These are phyloP conservation scores for Glycine tomentella DNA, from an alignment of 306 rosid genomes.

Conservation along the genomic window DNA sequence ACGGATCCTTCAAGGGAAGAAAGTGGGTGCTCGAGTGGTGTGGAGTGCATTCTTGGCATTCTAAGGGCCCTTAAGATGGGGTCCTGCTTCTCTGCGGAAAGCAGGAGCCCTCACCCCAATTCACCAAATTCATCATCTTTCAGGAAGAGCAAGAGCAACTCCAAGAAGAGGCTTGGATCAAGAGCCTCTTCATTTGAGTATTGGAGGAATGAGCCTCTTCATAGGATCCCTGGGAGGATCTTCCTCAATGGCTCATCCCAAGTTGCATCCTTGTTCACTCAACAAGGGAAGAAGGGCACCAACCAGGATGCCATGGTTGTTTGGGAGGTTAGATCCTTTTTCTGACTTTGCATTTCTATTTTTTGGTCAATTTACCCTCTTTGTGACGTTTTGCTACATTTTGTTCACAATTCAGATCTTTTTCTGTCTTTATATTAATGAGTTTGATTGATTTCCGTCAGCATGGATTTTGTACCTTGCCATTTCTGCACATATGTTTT, in stretches of 20 bases:
- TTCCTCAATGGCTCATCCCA: slow-evolving; percentile 78
- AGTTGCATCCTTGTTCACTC: slow-evolving; percentile 82
- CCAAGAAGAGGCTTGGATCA: slow-evolving; percentile 59
- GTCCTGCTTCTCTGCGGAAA: slow-evolving; percentile 98
- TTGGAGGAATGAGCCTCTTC: slow-evolving; percentile 77
- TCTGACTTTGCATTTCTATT: neutral
- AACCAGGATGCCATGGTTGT: slow-evolving; percentile 99
- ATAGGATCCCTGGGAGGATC: slow-evolving; percentile 77
- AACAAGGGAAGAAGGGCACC: slow-evolving; percentile 96
- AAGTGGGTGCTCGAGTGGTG: slow-evolving; percentile 64
- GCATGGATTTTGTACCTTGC: neutral
- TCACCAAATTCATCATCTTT: slow-evolving; percentile 60
- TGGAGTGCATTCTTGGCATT: slow-evolving; percentile 89
- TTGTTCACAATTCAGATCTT: slow-evolving; percentile 42
- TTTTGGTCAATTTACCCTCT: neutral
- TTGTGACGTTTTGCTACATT: slow-evolving; percentile 11
- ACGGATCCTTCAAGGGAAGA: slow-evolving; percentile 77
- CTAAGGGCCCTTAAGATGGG: slow-evolving; percentile 99
- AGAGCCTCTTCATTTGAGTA: slow-evolving; percentile 72
- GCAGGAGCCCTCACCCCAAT: slow-evolving; percentile 86
- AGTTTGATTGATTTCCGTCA: slow-evolving; percentile 28
- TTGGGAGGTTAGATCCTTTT: slow-evolving; percentile 84
- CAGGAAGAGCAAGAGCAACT: slow-evolving; percentile 55
- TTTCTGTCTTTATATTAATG: slow-evolving; percentile 11
- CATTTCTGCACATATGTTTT: slow-evolving; percentile 12